Conservation (phyloP, 305 asterid genomes). For the Fraxinus angustifolia region DNA sequence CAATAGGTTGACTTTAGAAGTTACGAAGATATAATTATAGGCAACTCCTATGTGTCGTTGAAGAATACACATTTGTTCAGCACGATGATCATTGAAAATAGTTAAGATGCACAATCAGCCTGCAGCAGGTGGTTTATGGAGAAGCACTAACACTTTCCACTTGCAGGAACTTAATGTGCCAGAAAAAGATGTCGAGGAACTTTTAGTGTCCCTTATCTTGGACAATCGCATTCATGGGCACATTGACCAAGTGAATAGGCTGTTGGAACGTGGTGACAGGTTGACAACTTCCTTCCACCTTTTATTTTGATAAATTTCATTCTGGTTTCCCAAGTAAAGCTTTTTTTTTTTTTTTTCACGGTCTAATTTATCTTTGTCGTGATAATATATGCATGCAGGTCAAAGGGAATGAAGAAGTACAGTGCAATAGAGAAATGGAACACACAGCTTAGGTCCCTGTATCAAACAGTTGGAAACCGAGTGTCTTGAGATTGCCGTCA, state of each 20-base stretch:
- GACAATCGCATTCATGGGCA: constrained; percentile 90
- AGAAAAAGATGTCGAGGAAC: constrained; percentile 84
- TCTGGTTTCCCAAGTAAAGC: background rate
- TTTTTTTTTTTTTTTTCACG: background rate
- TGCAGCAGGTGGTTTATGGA: background rate
- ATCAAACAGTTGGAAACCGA: constrained; percentile 72
- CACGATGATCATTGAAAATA: background rate
- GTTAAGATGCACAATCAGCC: background rate
- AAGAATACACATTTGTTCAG: background rate
- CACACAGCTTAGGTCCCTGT: constrained; percentile 77
- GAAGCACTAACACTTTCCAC: background rate
- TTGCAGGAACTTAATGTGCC: constrained; percentile 94
- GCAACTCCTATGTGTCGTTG: background rate
- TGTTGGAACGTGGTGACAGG: constrained; percentile 95
- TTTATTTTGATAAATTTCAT: background rate
- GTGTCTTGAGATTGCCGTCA: constrained; percentile 48
- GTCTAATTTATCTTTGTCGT: background rate
- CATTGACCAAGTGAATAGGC: constrained; percentile 96
- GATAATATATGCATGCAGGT: constrained; percentile 36
- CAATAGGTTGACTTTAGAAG: background rate
- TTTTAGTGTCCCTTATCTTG: constrained; percentile 86
- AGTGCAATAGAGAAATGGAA: constrained; percentile 93
- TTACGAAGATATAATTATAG: background rate
- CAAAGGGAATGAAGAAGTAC: constrained; percentile 91
- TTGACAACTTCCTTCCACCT: constrained; percentile 18